Evolutionary conservation across 1,284 basidiomycete species (phyloP), one percentile per base, ranked within the genome.

Genomic region (Cerioporus squamosus): DNA sequence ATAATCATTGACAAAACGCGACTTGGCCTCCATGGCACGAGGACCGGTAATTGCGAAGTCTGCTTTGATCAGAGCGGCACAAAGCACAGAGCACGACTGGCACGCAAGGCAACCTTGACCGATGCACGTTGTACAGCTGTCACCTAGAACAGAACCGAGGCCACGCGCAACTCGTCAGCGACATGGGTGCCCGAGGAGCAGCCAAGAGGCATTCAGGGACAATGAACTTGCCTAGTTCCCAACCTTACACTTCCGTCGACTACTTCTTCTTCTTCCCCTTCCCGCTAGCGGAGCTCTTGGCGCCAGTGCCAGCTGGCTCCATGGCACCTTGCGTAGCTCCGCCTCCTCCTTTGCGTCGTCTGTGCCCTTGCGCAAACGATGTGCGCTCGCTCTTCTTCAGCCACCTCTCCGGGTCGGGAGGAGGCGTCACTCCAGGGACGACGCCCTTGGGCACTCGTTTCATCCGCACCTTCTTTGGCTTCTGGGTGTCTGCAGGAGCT

Each of bases 401-500:
- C 89, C 91, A 92, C 60, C 91, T 78, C 70, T 93, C 91, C 22
- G 91, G 90, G 74, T 92, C 88, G 50, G 90, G 89, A 33, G 83
- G 78, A 20, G 90, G 89, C 5, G 90, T 91, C 12, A 90, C 86
- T 18, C 91, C 90, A 23, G 85, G 88, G 15, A 85, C 74, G 18
- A 92, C 87, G 26, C 88, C 87, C 54, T 82, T 79, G 15, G 91
- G 90, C 20, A 92, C 79, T 67, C 90, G 86, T 64, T 83, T 83
- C 72, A 75, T 82, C 55, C 88, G 81, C 59, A 84, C 79, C 69
- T 83, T 83, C 79, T 82, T 88, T 44, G 73, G 69, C 56, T 69
- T 62, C 58, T 66, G 60, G 43, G 60, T 63, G 10, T 51, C 57
- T 10, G 74, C 68, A 43, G 71, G 57, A 12, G 74, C 61, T 42